phyloP scores from a whole-genome alignment of 805 yeast species.

The Candida sithepensis region DNA sequence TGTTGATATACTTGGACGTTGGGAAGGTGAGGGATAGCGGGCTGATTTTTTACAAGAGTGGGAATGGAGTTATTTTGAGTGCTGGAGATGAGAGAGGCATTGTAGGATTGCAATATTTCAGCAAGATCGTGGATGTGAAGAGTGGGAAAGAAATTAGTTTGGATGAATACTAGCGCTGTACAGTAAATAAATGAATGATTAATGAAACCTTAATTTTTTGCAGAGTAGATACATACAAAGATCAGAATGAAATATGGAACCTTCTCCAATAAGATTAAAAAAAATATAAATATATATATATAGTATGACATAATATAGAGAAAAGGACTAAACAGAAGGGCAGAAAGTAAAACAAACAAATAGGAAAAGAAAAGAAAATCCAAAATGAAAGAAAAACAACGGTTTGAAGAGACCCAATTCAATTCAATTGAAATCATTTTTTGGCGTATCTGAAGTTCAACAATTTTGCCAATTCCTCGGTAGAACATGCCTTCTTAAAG shows the following conservation, averaged over 20 bases:
- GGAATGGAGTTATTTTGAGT: conserved; percentile 72
- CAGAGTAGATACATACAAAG: too few species aligned
- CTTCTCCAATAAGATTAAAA: too few species aligned
- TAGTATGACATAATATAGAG: background rate
- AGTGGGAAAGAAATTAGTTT: background rate
- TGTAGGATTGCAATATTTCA: conserved; percentile 43
- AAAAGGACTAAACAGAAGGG: background rate
- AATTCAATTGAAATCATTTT: background rate
- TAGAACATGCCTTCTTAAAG: conserved; percentile 58
- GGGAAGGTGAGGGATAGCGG: conserved; percentile 41
- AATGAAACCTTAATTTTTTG: too few species aligned
- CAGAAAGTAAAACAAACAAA: background rate
- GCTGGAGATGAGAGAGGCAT: conserved; percentile 57
- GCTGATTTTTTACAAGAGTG: conserved; percentile 54
- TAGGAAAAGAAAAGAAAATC: background rate
- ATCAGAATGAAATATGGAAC: too few species aligned
- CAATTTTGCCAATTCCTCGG: conserved; percentile 55
- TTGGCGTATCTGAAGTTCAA: conserved; percentile 34
- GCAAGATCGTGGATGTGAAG: conserved; percentile 21
- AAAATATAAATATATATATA: background rate
- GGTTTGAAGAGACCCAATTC: background rate
- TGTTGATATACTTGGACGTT: conserved; percentile 62
- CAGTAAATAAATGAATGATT: too few species aligned
- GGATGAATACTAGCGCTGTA: too few species aligned
- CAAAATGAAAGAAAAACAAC: background rate